Percentiles rank a stretch among this genome's conserved stretches.
These are phyloP conservation scores for Ajuga reptans DNA, from an alignment of 305 asterid species.

Conservation along the genomic window DNA sequence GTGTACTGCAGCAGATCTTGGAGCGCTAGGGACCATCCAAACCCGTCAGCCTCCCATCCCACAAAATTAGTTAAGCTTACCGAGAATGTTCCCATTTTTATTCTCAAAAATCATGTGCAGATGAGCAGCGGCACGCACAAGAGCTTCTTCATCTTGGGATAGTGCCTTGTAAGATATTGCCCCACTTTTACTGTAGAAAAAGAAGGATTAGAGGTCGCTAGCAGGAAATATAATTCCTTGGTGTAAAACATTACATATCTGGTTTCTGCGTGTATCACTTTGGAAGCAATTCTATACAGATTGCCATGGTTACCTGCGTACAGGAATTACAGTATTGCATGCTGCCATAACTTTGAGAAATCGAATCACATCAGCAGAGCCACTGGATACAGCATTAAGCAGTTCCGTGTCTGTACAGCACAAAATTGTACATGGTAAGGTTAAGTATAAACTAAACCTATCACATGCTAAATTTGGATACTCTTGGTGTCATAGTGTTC, in stretches of 20 bases:
- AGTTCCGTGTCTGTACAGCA: constrained; percentile 55
- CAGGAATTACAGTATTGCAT: constrained; percentile 91
- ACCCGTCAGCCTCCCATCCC: constrained; percentile 14
- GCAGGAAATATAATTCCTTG: constrained; percentile 15
- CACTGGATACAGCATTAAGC: constrained; percentile 57
- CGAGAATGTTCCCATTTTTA: constrained; percentile 64
- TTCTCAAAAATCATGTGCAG: constrained; percentile 65
- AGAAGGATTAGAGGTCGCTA: constrained; percentile 13
- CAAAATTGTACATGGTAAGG: constrained; percentile 13
- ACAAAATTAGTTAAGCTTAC: constrained; percentile 33
- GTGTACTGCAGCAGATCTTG: no score
- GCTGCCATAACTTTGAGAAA: constrained; percentile 85
- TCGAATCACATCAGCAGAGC: constrained; percentile 58
- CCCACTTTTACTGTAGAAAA: constrained; percentile 56
- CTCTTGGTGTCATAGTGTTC: not conserved
- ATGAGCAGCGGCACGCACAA: constrained; percentile 84
- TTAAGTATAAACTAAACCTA: constrained; percentile 10
- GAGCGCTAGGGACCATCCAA: not conserved
- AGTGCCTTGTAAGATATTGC: constrained; percentile 73
- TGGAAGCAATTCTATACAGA: constrained; percentile 20
- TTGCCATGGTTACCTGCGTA: constrained; percentile 52
- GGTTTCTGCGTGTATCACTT: constrained; percentile 12
- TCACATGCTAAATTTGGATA: constrained; percentile 1
- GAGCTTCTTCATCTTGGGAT: constrained; percentile 99
- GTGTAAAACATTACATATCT: constrained; percentile 2